Conservation (phyloP, 208 protist genomes). For the Acanthamoeba lenticulata region DNA sequence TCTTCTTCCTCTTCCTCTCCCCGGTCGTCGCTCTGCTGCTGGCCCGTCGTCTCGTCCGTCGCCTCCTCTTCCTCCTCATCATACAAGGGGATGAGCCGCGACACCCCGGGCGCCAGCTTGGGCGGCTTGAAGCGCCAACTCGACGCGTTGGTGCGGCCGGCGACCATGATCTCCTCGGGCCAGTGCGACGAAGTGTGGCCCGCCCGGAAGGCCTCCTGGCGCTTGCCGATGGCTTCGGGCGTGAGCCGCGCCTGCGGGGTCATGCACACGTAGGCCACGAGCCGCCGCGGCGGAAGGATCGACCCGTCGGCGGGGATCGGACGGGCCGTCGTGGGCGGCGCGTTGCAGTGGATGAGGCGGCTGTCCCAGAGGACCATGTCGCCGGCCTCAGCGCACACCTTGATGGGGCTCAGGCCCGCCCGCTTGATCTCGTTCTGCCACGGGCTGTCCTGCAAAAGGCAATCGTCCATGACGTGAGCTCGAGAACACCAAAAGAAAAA, state of each 20-base stretch:
- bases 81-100: background rate
- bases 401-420: constrained; percentile 7
- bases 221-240: background rate
- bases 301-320: background rate
- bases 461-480: too few relatives aligned
- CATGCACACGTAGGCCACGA: constrained; percentile 63
- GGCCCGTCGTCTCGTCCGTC: too few relatives aligned
- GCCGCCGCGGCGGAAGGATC: background rate
- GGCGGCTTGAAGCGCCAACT: background rate
- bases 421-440: constrained; percentile 46
- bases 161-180: constrained; percentile 41
- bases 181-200: constrained; percentile 49
- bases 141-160: background rate
- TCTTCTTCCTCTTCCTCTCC: too few relatives aligned
- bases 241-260: background rate
- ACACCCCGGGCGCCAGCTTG: background rate
- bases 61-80: too few relatives aligned
- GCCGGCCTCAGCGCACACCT: constrained; percentile 26
- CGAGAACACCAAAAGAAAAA: background rate
- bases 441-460: background rate
- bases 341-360: constrained; percentile 58
- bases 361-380: constrained; percentile 63
- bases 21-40: too few relatives aligned
- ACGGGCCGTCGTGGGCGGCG: background rate
- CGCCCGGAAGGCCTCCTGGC: background rate